Evolutionary conservation across 805 yeast genomes (phyloP).

Genomic region (Monosporozyma solicola): DNA sequence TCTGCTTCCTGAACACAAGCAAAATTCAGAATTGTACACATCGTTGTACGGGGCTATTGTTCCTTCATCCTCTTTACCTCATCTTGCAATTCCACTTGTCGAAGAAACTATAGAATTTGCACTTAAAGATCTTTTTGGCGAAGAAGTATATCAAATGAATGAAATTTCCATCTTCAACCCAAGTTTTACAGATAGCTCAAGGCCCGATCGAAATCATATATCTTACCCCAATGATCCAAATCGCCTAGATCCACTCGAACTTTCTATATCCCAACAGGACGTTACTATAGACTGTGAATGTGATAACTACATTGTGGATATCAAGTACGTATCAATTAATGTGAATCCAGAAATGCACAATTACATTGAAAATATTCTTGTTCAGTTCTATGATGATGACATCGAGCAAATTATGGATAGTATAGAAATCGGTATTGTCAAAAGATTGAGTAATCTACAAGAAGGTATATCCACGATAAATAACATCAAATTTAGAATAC

Average conservation of each 20-base stretch:
- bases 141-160: constrained; percentile 8
- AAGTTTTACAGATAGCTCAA: neutral
- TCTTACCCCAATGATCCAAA: neutral
- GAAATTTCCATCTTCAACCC: neutral
- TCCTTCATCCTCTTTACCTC: constrained; percentile 57
- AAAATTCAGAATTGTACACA: constrained; percentile 38
- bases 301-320: constrained; percentile 32
- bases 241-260: neutral
- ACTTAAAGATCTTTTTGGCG: constrained; percentile 30
- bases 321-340: constrained; percentile 38
- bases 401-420: constrained; percentile 50
- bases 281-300: neutral
- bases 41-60: constrained; percentile 42
- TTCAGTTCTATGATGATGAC: constrained; percentile 31
- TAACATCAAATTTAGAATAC: constrained; percentile 13
- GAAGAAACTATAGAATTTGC: constrained; percentile 38
- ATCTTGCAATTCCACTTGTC: constrained; percentile 51
- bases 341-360: constrained; percentile 28
- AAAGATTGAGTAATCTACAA: constrained; percentile 32
- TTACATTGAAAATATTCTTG: constrained; percentile 32
- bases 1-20: constrained; percentile 43
- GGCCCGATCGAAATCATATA: neutral
- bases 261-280: neutral
- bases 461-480: constrained; percentile 9
- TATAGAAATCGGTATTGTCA: constrained; percentile 52